A percentile compares a stretch with the other conserved stretches of the same genome.
phyloP scores from a whole-genome alignment of 73 alveolate genomes.

The Paramecium sonneborni region DNA sequence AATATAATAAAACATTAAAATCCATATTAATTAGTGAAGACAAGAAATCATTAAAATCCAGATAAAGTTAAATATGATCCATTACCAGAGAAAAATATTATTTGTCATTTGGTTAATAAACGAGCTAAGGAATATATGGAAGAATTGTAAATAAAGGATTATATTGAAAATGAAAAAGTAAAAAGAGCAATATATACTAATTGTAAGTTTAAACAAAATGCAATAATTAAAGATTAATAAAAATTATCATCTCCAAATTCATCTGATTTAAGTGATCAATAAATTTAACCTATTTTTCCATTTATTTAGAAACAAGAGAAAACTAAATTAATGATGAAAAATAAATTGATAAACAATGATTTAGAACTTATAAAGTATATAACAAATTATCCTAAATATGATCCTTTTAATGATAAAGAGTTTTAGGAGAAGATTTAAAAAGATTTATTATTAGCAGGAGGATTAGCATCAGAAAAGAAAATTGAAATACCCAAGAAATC shows the following conservation, averaged over 20 bases:
- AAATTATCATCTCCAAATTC: not conserved
- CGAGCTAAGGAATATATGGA: not conserved
- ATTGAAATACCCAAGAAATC: not conserved
- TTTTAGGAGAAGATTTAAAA: not conserved
- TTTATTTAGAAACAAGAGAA: not conserved
- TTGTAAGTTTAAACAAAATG: not conserved
- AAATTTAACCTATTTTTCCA: not conserved
- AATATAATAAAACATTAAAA: not conserved
- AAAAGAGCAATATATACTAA: not conserved
- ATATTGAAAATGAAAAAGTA: not conserved
- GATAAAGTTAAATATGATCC: not conserved
- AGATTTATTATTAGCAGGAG: not conserved
- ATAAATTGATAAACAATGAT: not conserved
- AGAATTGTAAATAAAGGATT: not conserved
- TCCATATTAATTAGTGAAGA: not conserved
- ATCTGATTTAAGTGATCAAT: not conserved
- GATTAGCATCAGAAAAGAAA: not conserved
- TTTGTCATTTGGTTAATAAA: not conserved
- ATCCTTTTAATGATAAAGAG: conserved; percentile 7
- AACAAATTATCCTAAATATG: not conserved
- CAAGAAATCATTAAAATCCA: not conserved
- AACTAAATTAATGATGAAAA: not conserved
- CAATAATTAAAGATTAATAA: not conserved
- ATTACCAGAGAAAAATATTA: not conserved
- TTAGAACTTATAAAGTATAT: not conserved